Evolutionary conservation across 2,329 filamentous ascomycete genomes (phyloP).

Genomic region (Plenodomus tracheiphilus): DNA sequence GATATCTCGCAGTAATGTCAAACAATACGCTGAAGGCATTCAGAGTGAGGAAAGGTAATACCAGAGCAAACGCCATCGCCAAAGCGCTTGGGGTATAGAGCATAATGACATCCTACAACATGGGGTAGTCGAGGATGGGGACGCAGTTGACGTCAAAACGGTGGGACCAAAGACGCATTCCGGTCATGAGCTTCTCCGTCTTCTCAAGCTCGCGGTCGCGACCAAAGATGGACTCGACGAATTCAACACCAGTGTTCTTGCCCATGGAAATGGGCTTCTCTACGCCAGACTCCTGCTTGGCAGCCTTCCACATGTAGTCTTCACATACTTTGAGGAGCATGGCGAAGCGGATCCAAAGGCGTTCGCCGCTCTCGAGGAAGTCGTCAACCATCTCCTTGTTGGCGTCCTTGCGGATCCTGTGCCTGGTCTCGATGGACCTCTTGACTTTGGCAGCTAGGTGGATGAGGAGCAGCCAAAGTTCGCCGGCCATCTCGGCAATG

Average conservation of each 20-base stretch:
- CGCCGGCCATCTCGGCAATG: slow-evolving; percentile 87
- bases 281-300: slow-evolving; percentile 65
- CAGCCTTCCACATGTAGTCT: slow-evolving; percentile 89
- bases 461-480: slow-evolving; percentile 93
- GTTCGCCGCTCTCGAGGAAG: slow-evolving; percentile 86
- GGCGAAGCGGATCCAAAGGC: slow-evolving; percentile 82
- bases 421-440: slow-evolving; percentile 77
- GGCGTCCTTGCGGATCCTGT: slow-evolving; percentile 71
- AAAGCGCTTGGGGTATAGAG: slow-evolving; percentile 24
- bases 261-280: slow-evolving; percentile 73
- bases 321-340: slow-evolving; percentile 89
- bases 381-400: slow-evolving; percentile 83
- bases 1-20: slow-evolving; percentile 46
- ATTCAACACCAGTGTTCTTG: slow-evolving; percentile 90
- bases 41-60: slow-evolving; percentile 18
- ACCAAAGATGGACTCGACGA: slow-evolving; percentile 94
- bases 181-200: slow-evolving; percentile 91
- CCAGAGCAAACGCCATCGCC: slow-evolving; percentile 32
- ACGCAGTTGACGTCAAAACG: slow-evolving; percentile 96
- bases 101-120: slow-evolving; percentile 30
- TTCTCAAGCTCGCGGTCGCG: slow-evolving; percentile 85
- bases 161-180: slow-evolving; percentile 84
- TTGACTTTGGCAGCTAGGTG: slow-evolving; percentile 93
- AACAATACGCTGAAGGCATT: slow-evolving; percentile 26
- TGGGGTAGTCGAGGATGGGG: slow-evolving; percentile 70